phyloP scores from a whole-genome alignment of 805 yeast species.

The Wickerhamiella azymoides region DNA sequence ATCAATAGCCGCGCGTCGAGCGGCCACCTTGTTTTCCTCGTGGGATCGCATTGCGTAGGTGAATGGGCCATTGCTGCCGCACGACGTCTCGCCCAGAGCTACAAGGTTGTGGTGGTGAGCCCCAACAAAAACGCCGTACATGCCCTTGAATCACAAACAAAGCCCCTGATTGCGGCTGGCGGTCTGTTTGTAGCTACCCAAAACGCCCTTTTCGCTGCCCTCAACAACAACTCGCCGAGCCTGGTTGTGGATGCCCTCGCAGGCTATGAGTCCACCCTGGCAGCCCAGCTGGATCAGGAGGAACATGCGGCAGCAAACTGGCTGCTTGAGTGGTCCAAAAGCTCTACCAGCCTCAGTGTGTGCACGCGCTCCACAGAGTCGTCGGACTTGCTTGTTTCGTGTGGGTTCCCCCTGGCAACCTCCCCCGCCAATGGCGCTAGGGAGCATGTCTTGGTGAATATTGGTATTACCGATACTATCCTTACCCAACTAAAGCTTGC shows the following conservation, averaged over 20 bases:
- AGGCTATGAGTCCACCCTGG: conserved; percentile 60
- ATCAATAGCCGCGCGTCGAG: conserved; percentile 46
- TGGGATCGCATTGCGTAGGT: conserved; percentile 59
- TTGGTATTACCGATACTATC: neutral
- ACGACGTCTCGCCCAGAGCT: conserved; percentile 59
- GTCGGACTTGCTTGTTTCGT: conserved; percentile 48
- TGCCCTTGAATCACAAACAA: conserved; percentile 37
- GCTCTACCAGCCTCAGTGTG: conserved; percentile 42
- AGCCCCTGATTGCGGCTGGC: conserved; percentile 45
- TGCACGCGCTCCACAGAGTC: conserved; percentile 53
- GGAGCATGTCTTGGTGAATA: neutral
- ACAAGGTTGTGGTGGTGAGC: conserved; percentile 45
- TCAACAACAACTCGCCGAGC: conserved; percentile 50
- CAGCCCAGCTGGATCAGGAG: conserved; percentile 35
- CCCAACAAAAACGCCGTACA: conserved; percentile 15
- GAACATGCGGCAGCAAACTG: conserved; percentile 21
- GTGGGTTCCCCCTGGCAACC: conserved; percentile 65
- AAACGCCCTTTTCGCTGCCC: conserved; percentile 13
- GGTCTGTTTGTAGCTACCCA: conserved; percentile 40
- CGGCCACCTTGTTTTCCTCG: conserved; percentile 48
- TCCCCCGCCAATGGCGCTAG: too few relatives aligned
- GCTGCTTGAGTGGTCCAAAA: conserved; percentile 54
- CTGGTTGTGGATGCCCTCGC: conserved; percentile 72
- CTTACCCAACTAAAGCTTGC: neutral
- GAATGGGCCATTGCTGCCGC: conserved; percentile 65